Base-by-base conservation (phyloP, 129 eudicot genomes). In the Pseudognaphalium luteoalbum region DNA sequence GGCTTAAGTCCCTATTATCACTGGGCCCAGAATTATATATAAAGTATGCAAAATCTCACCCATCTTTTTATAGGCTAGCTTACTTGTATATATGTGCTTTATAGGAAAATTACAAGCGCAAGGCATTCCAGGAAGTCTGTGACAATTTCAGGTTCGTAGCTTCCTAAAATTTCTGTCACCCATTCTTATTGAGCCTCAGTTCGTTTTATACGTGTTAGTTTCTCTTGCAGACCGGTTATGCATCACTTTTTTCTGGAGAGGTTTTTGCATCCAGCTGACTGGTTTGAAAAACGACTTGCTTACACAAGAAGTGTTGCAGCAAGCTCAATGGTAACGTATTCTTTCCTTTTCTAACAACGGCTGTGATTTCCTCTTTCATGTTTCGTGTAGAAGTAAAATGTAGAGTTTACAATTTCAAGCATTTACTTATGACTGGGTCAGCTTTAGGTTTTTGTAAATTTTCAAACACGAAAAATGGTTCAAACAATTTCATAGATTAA, bases 251-350 rank as follows among this genome's bases (percentile, higher is more conserved):
- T 94, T 75, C 82, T 94, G 83, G 97, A 94, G 82, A 94, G 96
- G 73, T 94, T 94, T 85, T 87, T 87, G 70, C 90, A 88, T 60
- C 96, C 98, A 3, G 91, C 97, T 61, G 97, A 88, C 77, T 94
- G 98, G 98, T 94, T 94, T 87, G 97, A 94, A 61, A 94, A 91
- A 84, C 83, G 98, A 69, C 90, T 94, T 33, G 98, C 98, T 79
- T 94, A 91, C 70, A 91, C 98, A 60, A 88, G 98, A 81, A 94
- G 98, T 84, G 96, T 94, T 17, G 98, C 97, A 32, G 97, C 98
- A 70, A 94, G 93, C 85, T 94, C 98, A 77, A 91, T 94, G 98
- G 98, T 93, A 63, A 76, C 72, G 39, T 59, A 37, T 72, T 85
- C 62, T 66, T 22, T 66, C 30, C 71, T 11, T 21, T 8, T 67